Evolutionary conservation across 2,329 filamentous ascomycete genomes (phyloP), one percentile per base, ranked within the genome.

Genomic region (Aspergillus sojae): DNA sequence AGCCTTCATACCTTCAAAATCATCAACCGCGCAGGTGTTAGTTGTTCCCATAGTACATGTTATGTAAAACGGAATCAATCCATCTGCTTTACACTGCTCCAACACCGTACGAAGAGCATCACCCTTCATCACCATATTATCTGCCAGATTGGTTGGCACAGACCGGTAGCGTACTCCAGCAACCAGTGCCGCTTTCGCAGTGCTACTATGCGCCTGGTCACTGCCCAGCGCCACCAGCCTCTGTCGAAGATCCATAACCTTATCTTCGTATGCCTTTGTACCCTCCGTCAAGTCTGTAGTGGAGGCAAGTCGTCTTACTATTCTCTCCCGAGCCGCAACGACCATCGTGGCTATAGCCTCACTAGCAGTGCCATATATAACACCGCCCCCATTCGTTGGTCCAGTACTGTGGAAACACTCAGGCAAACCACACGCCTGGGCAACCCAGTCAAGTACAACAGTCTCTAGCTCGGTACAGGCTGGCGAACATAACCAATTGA

Each of bases 401-500:
- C 84, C 0, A 0, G 88, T 88, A 55, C 91, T 94, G 23, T 91
- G 81, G 74, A 89, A 98, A 68, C 86, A 90, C 14, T 85, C 79
- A 0, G 94, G 93, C 28, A 98, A 81, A 1, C 81, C 87, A 16
- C 97, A 79, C 10, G 93, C 85, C 75, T 90, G 87, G 19, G 90
- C 92, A 4, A 97, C 81, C 94, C 94, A 98, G 79, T 98, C 94
- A 76, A 97, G 85, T 52, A 97, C 90, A 30, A 97, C 85, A 0
- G 94, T 97, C 83, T 98, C 94, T 55, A 98, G 85, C 81, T 98
- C 94, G 0, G 94, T 98, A 23, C 95, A 90, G 6, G 91, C 93
- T 0, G 94, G 94, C 7, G 90, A 93, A 80, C 94, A 97, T 67
- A 97, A 89, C 94, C 94, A 98, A 80, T 97, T 98, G 84, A 98